Evolutionary conservation across 352 stramenopile species (phyloP), one percentile per base, ranked within the genome.

Genomic region (Phytopythium ostracodes): DNA sequence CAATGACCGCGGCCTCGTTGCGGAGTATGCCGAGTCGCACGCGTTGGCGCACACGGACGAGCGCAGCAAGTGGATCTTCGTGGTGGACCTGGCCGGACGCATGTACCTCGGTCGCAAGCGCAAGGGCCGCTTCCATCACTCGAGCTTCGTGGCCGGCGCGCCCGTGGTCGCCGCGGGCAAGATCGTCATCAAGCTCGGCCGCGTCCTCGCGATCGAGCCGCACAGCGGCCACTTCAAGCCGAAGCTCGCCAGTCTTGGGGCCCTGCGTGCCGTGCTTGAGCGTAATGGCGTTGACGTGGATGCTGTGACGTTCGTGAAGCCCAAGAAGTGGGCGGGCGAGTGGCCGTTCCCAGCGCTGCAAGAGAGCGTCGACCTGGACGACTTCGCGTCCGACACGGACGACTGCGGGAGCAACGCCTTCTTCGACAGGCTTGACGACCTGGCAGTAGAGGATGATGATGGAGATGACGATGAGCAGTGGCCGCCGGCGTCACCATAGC

Each of bases 161-260:
- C 79, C 81, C 10, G 86, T 90, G 64, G 58, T 76, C 14, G 77
- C 79, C n/a, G 82, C 82, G 2, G 82, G 82, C 42, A 89, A 90
- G 59, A 73, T 87, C 53, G 78, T 86, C 56, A 80, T 89, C 31
- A 73, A 76, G 9, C 62, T 86, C 14, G 82, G 82, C 50, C 53
- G 70, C 10, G 80, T 92, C 56, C 43, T 77, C 1, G 81, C 80
- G 11, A 77, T 92, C 36, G 82, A 92, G 54, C 82, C 82, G 1
- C 82, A 92, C 52, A 90, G 80, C 52, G 82, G 82, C 12, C 82
- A 92, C 73, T 92, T 87, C 64, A 89, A 90, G 50, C 82, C 82
- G 27, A 71, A 68, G 29, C 49, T 88, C 18, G 68, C 69, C 15
- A 86, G 83, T 44, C 67, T 92, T 22, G 43, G 62, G 43, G 70